Percentiles rank a stretch among this genome's conserved stretches.
Evolutionary conservation across 495 filamentous ascomycete genomes (phyloP).

Genomic region (Alectoria sarmentosa): DNA sequence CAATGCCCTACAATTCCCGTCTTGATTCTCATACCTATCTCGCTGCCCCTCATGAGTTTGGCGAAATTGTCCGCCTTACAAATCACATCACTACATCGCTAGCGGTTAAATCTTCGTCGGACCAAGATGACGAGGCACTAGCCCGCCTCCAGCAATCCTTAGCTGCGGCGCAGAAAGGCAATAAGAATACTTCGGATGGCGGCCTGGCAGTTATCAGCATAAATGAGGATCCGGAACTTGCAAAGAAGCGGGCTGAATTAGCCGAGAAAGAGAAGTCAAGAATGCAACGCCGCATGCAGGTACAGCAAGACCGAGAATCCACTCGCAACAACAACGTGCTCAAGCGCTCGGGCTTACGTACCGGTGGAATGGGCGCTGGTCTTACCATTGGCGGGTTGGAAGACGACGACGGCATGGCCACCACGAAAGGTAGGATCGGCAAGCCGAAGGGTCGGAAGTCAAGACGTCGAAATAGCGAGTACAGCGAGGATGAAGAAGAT

Average conservation of each 20-base stretch:
- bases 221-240: conserved; percentile 72
- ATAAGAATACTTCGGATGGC: conserved; percentile 53
- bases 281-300: conserved; percentile 60
- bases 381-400: conserved; percentile 71
- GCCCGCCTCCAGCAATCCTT: conserved; percentile 64
- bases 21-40: conserved; percentile 80
- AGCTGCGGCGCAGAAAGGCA: conserved; percentile 49
- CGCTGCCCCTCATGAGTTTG: conserved; percentile 61
- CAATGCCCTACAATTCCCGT: conserved; percentile 53
- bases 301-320: conserved; percentile 56
- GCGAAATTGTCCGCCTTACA: conserved; percentile 63
- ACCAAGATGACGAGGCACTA: conserved; percentile 70
- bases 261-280: conserved; percentile 65
- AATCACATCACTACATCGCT: conserved; percentile 76
- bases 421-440: conserved; percentile 34
- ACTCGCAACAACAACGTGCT: conserved; percentile 49
- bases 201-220: conserved; percentile 51
- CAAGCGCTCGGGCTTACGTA: conserved; percentile 40
- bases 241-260: conserved; percentile 65
- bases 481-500: conserved; percentile 54
- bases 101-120: conserved; percentile 59
- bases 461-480: conserved; percentile 45
- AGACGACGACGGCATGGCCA: conserved; percentile 48
- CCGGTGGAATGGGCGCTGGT: conserved; percentile 45
- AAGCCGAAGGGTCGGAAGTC: conserved; percentile 38